These are phyloP conservation scores for Uronychia binucleata DNA, from an alignment of 73 alveolate genomes.

Conservation along the genomic window DNA sequence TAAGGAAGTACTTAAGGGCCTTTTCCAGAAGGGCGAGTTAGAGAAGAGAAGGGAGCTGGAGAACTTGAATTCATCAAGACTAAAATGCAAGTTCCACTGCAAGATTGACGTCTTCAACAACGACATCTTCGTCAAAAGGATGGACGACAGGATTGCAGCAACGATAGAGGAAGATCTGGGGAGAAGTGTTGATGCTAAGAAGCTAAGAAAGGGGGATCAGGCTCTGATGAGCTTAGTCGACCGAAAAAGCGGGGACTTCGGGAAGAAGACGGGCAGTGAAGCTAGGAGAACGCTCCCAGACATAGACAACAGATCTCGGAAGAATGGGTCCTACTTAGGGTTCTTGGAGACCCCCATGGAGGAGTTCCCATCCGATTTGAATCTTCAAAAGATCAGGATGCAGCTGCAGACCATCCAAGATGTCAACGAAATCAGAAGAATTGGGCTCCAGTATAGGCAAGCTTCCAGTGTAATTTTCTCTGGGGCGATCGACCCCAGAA, in stretches of 20 bases:
- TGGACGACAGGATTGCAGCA: too few relatives aligned
- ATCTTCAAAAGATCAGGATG: neutral
- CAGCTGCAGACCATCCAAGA: neutral
- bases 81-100: neutral
- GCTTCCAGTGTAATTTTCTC: neutral
- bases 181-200: too few relatives aligned
- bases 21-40: neutral
- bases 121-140: neutral
- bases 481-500: neutral
- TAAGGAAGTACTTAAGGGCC: neutral
- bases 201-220: too few relatives aligned
- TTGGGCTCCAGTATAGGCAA: neutral
- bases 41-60: neutral
- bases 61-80: neutral
- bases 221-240: too few relatives aligned
- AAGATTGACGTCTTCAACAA: neutral
- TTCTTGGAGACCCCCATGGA: neutral
- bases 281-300: neutral
- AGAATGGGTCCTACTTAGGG: neutral
- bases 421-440: neutral
- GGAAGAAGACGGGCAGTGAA: too few relatives aligned
- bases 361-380: neutral
- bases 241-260: too few relatives aligned
- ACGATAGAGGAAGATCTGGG: too few relatives aligned
- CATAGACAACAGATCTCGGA: neutral